These are phyloP conservation scores for Anethum foeniculum DNA, from an alignment of 140 eudicot species.

Conservation along the genomic window DNA sequence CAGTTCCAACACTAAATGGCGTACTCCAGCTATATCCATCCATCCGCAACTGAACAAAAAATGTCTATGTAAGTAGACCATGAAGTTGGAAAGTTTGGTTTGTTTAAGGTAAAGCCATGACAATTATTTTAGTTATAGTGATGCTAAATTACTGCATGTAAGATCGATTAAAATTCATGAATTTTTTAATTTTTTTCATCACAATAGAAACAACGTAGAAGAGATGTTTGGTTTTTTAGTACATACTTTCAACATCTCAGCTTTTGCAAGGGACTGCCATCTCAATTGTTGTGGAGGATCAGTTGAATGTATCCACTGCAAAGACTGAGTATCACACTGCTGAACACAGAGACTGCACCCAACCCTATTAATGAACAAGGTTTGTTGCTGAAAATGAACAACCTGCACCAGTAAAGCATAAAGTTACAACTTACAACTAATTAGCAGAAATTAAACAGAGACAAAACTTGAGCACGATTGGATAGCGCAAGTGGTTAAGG, in stretches of 20 bases:
- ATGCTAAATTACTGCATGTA: not conserved
- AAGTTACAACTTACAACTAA: not conserved
- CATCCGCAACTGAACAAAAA: conserved; percentile 43
- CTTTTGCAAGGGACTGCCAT: conserved; percentile 67
- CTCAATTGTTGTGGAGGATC: conserved; percentile 68
- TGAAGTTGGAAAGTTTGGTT: conserved; percentile 11
- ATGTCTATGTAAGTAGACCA: conserved; percentile 3
- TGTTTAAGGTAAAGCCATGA: not conserved
- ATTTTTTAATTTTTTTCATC: not conserved
- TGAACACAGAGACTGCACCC: conserved; percentile 68
- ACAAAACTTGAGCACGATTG: no score
- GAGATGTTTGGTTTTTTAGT: not conserved
- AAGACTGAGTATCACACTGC: conserved; percentile 63
- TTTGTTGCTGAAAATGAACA: conserved; percentile 84
- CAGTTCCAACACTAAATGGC: conserved; percentile 76
- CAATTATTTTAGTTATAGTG: not conserved
- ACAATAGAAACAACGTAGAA: not conserved
- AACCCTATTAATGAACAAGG: conserved; percentile 63
- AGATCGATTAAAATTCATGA: not conserved
- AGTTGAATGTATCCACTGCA: conserved; percentile 57
- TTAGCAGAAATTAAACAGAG: not conserved
- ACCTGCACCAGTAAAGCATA: conserved; percentile 47
- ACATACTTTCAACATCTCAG: conserved; percentile 72
- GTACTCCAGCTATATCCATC: conserved; percentile 78
- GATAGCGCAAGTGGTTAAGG: no score